These are phyloP conservation scores for Colletotrichum tamarilloi DNA, from an alignment of 2,329 filamentous ascomycete species.

Conservation along the genomic window DNA sequence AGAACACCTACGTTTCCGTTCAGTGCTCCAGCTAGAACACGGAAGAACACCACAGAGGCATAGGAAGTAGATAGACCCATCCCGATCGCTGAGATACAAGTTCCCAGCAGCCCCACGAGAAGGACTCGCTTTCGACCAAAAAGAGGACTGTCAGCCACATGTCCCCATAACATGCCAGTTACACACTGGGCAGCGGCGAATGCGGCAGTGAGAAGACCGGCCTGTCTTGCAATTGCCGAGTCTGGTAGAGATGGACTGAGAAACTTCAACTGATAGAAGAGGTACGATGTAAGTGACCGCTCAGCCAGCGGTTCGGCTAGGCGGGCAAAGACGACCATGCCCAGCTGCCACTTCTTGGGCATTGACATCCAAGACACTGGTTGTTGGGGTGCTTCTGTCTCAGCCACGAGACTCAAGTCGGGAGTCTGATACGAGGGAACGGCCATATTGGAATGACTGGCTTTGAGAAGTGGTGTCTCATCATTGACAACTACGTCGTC, in stretches of 20 bases:
- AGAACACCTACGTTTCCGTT: slow-evolving; percentile 39
- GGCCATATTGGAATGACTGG: background rate
- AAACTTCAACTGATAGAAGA: slow-evolving; percentile 38
- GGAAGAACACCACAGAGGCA: slow-evolving; percentile 37
- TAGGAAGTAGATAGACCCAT: slow-evolving; percentile 79
- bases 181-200: slow-evolving; percentile 39
- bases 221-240: slow-evolving; percentile 35
- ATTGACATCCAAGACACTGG: slow-evolving; percentile 37
- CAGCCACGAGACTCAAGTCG: background rate
- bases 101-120: slow-evolving; percentile 45
- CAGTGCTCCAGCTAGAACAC: slow-evolving; percentile 36
- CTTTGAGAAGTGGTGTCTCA: background rate
- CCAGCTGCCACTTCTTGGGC: slow-evolving; percentile 41
- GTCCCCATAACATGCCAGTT: slow-evolving; percentile 38
- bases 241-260: slow-evolving; percentile 26
- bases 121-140: slow-evolving; percentile 38
- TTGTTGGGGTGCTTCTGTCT: background rate
- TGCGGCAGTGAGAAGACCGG: slow-evolving; percentile 36
- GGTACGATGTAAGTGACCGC: slow-evolving; percentile 39
- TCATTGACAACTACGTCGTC: background rate
- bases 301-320: slow-evolving; percentile 43
- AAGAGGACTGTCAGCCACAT: slow-evolving; percentile 32
- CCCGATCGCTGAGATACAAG: slow-evolving; percentile 73
- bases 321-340: slow-evolving; percentile 41
- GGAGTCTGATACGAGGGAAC: background rate